Conservation (phyloP, 768 basidiomycete genomes). For the Auriscalpium microsporum region DNA sequence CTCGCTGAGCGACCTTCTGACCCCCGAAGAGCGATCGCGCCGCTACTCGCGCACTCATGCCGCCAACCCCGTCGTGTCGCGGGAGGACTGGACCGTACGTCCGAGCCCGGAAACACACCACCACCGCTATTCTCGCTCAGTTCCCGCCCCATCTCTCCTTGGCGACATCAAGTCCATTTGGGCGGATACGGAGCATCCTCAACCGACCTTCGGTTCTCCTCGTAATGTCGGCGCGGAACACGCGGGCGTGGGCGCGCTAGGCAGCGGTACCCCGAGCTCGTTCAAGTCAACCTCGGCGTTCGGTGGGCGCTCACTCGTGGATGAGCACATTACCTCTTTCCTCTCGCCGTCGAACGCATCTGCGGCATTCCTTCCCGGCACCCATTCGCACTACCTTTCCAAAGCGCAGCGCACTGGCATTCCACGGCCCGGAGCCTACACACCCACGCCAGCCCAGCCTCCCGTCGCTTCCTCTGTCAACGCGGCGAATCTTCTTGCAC, state of each 20-base stretch:
- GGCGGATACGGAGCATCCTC: slow-evolving; percentile 41
- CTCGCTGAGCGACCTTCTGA: slow-evolving; percentile 81
- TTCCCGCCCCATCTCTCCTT: slow-evolving; percentile 68
- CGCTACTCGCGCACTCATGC: slow-evolving; percentile 70
- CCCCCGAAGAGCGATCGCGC: slow-evolving; percentile 77
- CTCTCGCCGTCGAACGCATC: slow-evolving; percentile 71
- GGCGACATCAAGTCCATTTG: slow-evolving; percentile 77
- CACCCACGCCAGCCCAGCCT: not conserved
- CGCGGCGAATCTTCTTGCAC: slow-evolving; percentile 16
- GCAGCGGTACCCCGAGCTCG: slow-evolving; percentile 43
- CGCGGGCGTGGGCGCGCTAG: slow-evolving; percentile 12
- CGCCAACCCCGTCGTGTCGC: slow-evolving; percentile 23
- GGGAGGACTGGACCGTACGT: slow-evolving; percentile 17
- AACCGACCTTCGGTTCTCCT: slow-evolving; percentile 27
- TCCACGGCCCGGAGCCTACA: slow-evolving; percentile 14
- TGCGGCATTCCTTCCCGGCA: slow-evolving; percentile 70
- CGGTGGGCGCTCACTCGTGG: slow-evolving; percentile 22
- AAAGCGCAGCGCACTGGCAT: slow-evolving; percentile 33
- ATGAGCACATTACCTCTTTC: slow-evolving; percentile 32
- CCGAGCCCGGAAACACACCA: slow-evolving; percentile 26
- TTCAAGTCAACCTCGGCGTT: slow-evolving; percentile 39
- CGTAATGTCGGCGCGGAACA: slow-evolving; percentile 20
- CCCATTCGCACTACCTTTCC: slow-evolving; percentile 56
- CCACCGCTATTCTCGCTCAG: slow-evolving; percentile 77
- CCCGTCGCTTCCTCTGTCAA: slow-evolving; percentile 10